phyloP scores from a whole-genome alignment of 2,329 filamentous ascomycete species.

The Hypocreales sp. region DNA sequence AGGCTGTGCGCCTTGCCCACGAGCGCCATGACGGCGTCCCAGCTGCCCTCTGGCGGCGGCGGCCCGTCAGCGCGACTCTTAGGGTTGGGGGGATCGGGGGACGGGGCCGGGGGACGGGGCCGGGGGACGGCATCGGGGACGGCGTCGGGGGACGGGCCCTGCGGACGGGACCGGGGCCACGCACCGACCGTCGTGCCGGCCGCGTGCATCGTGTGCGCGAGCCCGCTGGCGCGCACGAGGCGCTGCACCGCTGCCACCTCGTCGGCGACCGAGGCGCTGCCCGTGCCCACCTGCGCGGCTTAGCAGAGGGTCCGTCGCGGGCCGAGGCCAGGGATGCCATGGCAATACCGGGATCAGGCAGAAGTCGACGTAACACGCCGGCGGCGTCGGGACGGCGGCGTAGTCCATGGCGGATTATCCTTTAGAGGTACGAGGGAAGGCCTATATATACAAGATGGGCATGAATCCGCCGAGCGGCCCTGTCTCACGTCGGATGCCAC shows the following conservation, averaged over 20 bases:
- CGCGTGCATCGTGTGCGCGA: constrained; percentile 82
- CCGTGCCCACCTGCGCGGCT: constrained; percentile 56
- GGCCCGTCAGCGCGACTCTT: too few relatives aligned
- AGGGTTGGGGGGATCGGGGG: constrained; percentile 3
- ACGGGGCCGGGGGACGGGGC: background rate
- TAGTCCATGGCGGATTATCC: constrained; percentile 29
- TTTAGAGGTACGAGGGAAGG: too few relatives aligned
- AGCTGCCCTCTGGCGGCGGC: constrained; percentile 90
- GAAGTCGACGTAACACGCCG: constrained; percentile 73
- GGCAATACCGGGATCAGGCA: constrained; percentile 64
- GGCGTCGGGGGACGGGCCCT: background rate
- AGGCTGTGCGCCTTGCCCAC: constrained; percentile 76
- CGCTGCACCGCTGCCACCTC: constrained; percentile 84
- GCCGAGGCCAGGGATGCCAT: background rate
- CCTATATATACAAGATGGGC: too few relatives aligned
- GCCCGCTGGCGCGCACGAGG: constrained; percentile 63
- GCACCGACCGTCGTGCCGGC: constrained; percentile 83
- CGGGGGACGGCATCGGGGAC: background rate
- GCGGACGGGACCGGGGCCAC: constrained; percentile 14
- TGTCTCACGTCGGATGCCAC: too few relatives aligned
- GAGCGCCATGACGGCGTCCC: constrained; percentile 74
- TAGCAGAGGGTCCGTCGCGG: background rate
- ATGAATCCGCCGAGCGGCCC: too few relatives aligned
- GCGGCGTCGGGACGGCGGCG: constrained; percentile 44
- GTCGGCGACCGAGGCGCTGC: constrained; percentile 56